Evolutionary conservation across 768 basidiomycete genomes (phyloP).

Genomic region (Neoboletus magnificus): DNA sequence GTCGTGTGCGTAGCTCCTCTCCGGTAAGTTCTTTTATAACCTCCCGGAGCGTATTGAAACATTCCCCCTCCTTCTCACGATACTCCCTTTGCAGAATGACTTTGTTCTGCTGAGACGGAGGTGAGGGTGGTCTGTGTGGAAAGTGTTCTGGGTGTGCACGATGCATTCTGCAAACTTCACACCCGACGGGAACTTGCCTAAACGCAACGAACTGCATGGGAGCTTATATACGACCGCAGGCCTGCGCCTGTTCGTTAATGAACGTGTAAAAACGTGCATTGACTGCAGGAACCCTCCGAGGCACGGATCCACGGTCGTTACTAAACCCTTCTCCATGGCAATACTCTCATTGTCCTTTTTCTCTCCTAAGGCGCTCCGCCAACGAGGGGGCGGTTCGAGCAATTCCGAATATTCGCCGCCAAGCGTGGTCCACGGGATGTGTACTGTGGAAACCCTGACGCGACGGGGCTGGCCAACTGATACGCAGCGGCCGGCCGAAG

Average conservation of each 20-base stretch:
- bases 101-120: conserved; percentile 12
- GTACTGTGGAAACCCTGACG: background rate
- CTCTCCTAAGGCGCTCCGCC: background rate
- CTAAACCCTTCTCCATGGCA: background rate
- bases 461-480: too few species aligned
- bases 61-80: conserved; percentile 21
- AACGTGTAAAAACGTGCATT: background rate
- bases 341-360: background rate
- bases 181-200: background rate
- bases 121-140: background rate
- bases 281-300: background rate
- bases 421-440: background rate
- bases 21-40: conserved; percentile 13
- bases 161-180: background rate
- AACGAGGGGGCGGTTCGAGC: background rate
- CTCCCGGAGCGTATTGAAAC: conserved; percentile 16
- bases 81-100: conserved; percentile 16
- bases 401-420: background rate
- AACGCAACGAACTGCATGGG: background rate
- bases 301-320: background rate
- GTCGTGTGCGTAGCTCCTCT: conserved; percentile 11
- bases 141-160: background rate
- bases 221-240: background rate
- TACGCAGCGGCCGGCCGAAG: background rate
- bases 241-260: too few species aligned